Conservation (phyloP, 192 early-diverging fungal species). For the Coemansia sp. region DNA sequence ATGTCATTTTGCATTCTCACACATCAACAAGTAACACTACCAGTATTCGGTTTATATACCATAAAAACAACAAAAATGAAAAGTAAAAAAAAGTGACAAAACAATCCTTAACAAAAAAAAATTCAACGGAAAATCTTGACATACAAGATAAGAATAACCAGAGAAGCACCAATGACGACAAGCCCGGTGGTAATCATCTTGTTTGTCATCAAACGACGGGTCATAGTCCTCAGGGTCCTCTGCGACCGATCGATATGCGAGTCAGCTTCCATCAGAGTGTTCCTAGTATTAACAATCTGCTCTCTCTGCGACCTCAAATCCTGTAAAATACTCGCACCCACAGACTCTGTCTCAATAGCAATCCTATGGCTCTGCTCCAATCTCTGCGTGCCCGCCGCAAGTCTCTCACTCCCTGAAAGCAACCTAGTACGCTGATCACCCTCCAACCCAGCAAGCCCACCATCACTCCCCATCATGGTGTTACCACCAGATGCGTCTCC, state of each 20-base stretch:
- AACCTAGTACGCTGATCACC: slow-evolving; percentile 77
- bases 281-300: slow-evolving; percentile 82
- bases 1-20: too few relatives aligned
- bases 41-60: too few relatives aligned
- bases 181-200: slow-evolving; percentile 86
- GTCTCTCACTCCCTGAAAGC: slow-evolving; percentile 82
- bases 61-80: background rate
- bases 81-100: background rate
- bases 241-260: slow-evolving; percentile 68
- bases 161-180: slow-evolving; percentile 73
- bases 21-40: too few relatives aligned
- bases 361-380: slow-evolving; percentile 86
- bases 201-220: slow-evolving; percentile 80
- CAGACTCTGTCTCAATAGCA: slow-evolving; percentile 88
- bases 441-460: slow-evolving; percentile 33
- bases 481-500: slow-evolving; percentile 50
- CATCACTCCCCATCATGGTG: slow-evolving; percentile 11
- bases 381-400: slow-evolving; percentile 75
- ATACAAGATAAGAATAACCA: slow-evolving; percentile 85
- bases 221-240: slow-evolving; percentile 71
- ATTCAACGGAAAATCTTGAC: slow-evolving; percentile 61
- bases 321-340: slow-evolving; percentile 82
- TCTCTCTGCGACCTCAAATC: slow-evolving; percentile 86
- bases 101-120: background rate
- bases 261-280: slow-evolving; percentile 84